Base-by-base conservation (phyloP, 495 filamentous ascomycete species). In the Astrocystis sublimbata region DNA sequence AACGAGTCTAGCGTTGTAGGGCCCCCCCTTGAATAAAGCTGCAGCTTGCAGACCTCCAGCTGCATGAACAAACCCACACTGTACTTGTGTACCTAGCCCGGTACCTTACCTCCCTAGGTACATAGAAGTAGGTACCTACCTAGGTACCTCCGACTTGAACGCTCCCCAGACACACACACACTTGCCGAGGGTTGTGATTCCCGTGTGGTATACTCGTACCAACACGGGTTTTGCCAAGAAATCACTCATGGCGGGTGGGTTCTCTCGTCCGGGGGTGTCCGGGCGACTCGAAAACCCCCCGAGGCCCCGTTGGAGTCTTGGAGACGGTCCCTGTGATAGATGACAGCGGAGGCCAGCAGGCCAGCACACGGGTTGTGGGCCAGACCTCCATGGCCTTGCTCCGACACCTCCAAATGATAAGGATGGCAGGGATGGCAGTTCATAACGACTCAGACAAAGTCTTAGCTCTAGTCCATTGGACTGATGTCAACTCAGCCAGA, bases 361-460 rank as follows among this genome's bases (percentile, higher is more conserved):
- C n/a, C n/a, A n/a, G n/a, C n/a, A n/a, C n/a, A n/a, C n/a, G n/a
- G 42, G 45, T 26, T 13, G 45, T n/a, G 23, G 43, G 24, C 10
- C 21, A 47, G 30, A 6, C 12, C 7, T 41, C 36, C 3, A 15
- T 26, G 26, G 26, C n/a, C n/a, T 10, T 47, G 23, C 23, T 28
- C 43, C 12, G 8, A 47, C 43, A 13, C 42, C 45, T 49, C 46
- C 46, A 30, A 49, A 10, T 49, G 46, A 49, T 49, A 49, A 49
- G 5, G 46, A 8, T 28, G 24, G 10, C 8, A 4, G 23, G 5
- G 17, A 21, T 28, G 46, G 13, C 10, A 17, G 28, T 23, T n/a
- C 46, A 31, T 30, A 15, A n/a, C n/a, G n/a, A n/a, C n/a, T n/a
- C n/a, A n/a, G n/a, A n/a, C n/a, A n/a, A n/a, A n/a, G n/a, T n/a